Evolutionary conservation across 148 eudicot species (phyloP), one percentile per base, ranked within the genome.

Genomic region (Drosera capensis): DNA sequence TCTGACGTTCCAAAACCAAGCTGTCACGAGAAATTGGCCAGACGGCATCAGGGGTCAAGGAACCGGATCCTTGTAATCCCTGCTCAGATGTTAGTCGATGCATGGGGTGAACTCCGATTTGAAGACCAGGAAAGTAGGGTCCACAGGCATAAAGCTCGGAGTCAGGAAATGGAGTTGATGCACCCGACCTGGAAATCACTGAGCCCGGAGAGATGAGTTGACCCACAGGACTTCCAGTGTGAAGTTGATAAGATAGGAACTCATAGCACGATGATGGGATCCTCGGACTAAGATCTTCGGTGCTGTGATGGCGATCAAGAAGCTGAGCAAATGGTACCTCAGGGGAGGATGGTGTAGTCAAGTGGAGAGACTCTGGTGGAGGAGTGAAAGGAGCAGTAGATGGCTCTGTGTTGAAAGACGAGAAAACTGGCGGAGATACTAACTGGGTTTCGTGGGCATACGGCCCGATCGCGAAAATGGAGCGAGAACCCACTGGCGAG

Each of bases 261-360:
- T 90, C 99, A 43, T 78, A 81, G 20, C 75, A 77, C 14, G 85
- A 68, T 2, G 66, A 43, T 14, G 75, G 57, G 38, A 60, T 70
- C 56, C 75, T 71, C 12, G 60, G 69, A 54, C 66, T 70, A 12
- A 55, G 41, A 49, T 59, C 73, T 40, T 70, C 70, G 25, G 42
- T 64, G 16, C 76, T 75, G 56, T 69, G 60, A 47, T 52, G 48
- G 28, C 94, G 82, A 23, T 80, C 82, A 9, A 84, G 68, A 55
- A 85, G 77, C 57, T 77, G 74, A 43, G 99, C 99, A 62, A 85
- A 85, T 2, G 99, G 99, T 8, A 90, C 99, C 67, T 90, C 99
- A 0, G 99, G 99, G 7, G 99, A 90, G 44, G 99, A 90, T 34
- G 99, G 99, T 40, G 88, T 90, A 3, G 99, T 90, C 48, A 90